Evolutionary conservation across 192 early-diverging fungal species (phyloP), one percentile per base, ranked within the genome.

Genomic region (Obelidium mucronatum): DNA sequence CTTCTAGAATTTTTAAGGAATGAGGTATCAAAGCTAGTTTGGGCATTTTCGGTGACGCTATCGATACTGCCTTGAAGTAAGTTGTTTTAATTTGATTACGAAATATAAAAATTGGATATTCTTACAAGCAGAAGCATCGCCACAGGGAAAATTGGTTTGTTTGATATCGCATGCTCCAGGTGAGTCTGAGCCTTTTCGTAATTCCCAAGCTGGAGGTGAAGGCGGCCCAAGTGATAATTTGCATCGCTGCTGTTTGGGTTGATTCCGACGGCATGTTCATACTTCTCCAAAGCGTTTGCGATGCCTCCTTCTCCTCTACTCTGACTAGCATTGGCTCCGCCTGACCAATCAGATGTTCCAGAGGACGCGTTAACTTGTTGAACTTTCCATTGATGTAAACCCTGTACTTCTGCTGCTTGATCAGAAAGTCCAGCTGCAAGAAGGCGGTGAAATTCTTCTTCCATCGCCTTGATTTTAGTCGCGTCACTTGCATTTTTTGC

Each of bases 351-450:
- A 34, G 37, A 62, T 24, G 42, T 35, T 24, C 33, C 59, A 24
- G 15, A 44, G 22, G 70, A 36, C 1, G 33, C 42, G 24, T 64
- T 78, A 11, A 84, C 73, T 63, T 82, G 54, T 31, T 80, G 70
- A 2, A 85, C 44, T 60, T 84, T 84, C 82, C 82, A 88, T 8
- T 59, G 56, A 53, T 82, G 72, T 2, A 88, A 68, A 1, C 61
- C 70, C 56, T 84, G 84, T 0, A 85, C 82, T 74, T 88, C 86
- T 2, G 79, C 77, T 24, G 86, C 86, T 79, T 86, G 69, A 53
- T 85, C 79, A 2, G 77, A 74, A 1, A 69, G 54, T 42, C 84
- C 82, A n/a, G 74, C 48, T 11, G 34, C 80, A 22, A 42, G 36
- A 8, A 88, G 65, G 19, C 85, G 59, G 36, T 83, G 83, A 68